These are phyloP conservation scores for Zymoseptoria ardabiliae DNA, from an alignment of 2,329 filamentous ascomycete species.

Conservation along the genomic window DNA sequence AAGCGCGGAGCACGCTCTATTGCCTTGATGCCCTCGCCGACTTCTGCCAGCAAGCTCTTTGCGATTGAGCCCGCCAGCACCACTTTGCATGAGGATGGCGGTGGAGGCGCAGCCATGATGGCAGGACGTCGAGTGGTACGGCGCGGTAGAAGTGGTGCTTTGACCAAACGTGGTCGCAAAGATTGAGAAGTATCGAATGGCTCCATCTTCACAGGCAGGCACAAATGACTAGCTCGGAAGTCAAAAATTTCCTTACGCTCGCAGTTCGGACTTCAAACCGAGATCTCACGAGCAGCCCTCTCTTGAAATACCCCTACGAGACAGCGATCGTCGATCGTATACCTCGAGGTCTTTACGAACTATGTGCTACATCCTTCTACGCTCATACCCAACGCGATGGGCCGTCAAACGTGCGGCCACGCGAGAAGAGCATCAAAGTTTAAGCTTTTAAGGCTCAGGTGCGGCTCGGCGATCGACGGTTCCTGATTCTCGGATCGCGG, in stretches of 20 bases:
- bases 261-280: neutral
- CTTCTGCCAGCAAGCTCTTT: constrained; percentile 70
- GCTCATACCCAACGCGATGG: neutral
- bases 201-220: neutral
- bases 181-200: neutral
- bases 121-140: neutral
- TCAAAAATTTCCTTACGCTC: neutral
- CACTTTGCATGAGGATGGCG: constrained; percentile 67
- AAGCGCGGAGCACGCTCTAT: constrained; percentile 69
- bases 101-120: neutral
- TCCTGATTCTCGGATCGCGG: neutral
- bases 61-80: constrained; percentile 82
- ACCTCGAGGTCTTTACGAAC: neutral
- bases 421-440: neutral
- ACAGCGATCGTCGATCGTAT: neutral
- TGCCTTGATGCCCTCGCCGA: constrained; percentile 64
- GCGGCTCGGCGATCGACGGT: neutral
- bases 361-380: neutral
- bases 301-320: neutral
- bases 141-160: neutral
- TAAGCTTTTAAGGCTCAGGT: neutral
- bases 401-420: neutral
- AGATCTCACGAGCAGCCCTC: neutral
- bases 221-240: neutral
- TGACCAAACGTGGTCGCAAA: neutral